Percentiles rank a stretch among this genome's conserved stretches.
Evolutionary conservation across 805 yeast species (phyloP).

Genomic region (Scheffersomyces stipitis): DNA sequence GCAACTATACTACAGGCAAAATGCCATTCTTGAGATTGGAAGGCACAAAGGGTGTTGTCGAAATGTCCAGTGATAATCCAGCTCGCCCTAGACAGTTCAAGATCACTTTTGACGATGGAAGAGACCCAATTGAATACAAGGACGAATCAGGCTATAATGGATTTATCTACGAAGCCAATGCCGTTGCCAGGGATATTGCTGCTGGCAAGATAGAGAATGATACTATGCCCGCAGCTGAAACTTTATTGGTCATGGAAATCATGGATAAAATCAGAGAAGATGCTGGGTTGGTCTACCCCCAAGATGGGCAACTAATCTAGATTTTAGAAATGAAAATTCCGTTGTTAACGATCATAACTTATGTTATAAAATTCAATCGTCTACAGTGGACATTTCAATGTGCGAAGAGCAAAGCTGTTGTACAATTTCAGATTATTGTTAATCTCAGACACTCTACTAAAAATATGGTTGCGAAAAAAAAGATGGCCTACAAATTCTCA

Average conservation of each 20-base stretch:
- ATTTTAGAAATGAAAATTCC: too few species aligned
- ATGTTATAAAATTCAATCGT: too few species aligned
- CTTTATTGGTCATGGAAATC: conserved; percentile 45
- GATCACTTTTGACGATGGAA: conserved; percentile 22
- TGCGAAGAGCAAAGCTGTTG: too few species aligned
- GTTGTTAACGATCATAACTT: too few species aligned
- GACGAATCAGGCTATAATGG: conserved; percentile 45
- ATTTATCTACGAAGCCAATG: conserved; percentile 57
- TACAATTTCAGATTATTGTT: too few species aligned
- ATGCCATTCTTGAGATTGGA: conserved; percentile 32
- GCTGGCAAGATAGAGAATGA: conserved; percentile 38
- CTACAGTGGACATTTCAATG: too few species aligned
- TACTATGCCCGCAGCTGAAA: conserved; percentile 45
- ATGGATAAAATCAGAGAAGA: conserved; percentile 49
- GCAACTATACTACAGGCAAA: conserved; percentile 25
- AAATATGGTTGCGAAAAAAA: too few species aligned
- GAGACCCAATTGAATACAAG: conserved; percentile 23
- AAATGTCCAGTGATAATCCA: conserved; percentile 31
- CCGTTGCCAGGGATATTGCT: conserved; percentile 45
- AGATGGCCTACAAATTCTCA: too few species aligned
- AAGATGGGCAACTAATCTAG: conserved; percentile 29
- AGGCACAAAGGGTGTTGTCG: conserved; percentile 32
- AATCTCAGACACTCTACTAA: too few species aligned
- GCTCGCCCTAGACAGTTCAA: conserved; percentile 32
- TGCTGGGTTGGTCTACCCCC: conserved; percentile 46